phyloP scores from a whole-genome alignment of 352 stramenopile genomes.

The Vaucheria bursata region DNA sequence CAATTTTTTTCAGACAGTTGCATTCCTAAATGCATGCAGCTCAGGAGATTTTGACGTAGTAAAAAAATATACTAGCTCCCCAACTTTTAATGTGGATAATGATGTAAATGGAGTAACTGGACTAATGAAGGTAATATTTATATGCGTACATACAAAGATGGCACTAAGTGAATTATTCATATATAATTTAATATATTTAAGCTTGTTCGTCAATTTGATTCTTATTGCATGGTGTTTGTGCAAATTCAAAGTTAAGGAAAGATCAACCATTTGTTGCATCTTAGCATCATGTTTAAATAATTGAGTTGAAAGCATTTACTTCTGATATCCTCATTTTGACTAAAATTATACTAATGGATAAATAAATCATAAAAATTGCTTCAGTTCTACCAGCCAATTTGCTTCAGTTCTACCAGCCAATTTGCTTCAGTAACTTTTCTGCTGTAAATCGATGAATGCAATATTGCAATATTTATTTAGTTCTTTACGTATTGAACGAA shows the following conservation, averaged over 20 bases:
- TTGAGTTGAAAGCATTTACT: neutral
- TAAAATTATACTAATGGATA: too few relatives aligned
- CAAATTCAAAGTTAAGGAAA: neutral
- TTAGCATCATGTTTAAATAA: neutral
- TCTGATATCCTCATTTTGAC: too few relatives aligned
- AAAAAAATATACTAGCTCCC: neutral
- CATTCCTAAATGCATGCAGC: neutral
- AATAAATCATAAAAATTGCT: too few relatives aligned
- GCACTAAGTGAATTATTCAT: too few relatives aligned
- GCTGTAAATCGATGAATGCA: too few relatives aligned
- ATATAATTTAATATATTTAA: neutral
- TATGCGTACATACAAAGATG: too few relatives aligned
- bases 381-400: too few relatives aligned
- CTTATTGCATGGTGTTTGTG: neutral
- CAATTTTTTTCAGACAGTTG: too few relatives aligned
- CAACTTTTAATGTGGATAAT: neutral
- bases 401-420: too few relatives aligned
- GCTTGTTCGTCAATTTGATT: neutral
- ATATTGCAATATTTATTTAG: too few relatives aligned
- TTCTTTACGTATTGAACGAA: too few relatives aligned
- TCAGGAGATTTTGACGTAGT: neutral
- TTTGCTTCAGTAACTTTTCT: too few relatives aligned
- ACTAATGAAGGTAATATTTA: slow-evolving; percentile 2
- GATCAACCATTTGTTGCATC: neutral
- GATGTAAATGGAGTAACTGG: slow-evolving; percentile 13